Conservation (phyloP, 164 flowering plant species). For the Kingdonia uniflora region DNA sequence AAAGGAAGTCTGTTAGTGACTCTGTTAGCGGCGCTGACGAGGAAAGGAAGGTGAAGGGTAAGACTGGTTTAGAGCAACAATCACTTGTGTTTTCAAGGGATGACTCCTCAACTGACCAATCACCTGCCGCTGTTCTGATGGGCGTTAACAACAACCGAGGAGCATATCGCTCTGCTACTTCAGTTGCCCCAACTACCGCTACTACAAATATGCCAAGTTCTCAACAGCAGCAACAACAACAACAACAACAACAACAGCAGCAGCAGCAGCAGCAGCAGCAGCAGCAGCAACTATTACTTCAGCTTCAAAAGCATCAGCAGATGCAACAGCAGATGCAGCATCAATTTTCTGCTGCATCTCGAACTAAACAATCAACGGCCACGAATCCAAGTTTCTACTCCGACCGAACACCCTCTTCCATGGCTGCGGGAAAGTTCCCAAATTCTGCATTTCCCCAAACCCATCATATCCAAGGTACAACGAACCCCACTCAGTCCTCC, state of each 20-base stretch:
- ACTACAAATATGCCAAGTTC: slow-evolving; percentile 18
- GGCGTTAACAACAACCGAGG: slow-evolving; percentile 20
- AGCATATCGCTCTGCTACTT: slow-evolving; percentile 23
- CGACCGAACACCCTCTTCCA: slow-evolving; percentile 44
- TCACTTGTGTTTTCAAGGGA: slow-evolving; percentile 64
- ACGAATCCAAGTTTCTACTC: slow-evolving; percentile 44
- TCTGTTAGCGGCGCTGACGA: slow-evolving; percentile 38
- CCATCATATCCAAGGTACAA: slow-evolving; percentile 30
- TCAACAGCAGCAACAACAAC: slow-evolving; percentile 34
- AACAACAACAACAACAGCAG: slow-evolving; percentile 12
- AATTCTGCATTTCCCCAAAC: slow-evolving; percentile 48
- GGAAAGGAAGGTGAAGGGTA: slow-evolving; percentile 23
- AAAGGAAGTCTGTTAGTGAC: slow-evolving; percentile 36
- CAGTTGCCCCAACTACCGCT: slow-evolving; percentile 16
- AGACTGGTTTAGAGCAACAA: slow-evolving; percentile 24
- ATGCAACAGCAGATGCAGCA: slow-evolving; percentile 24
- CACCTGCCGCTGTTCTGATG: slow-evolving; percentile 27
- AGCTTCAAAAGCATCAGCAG: slow-evolving; percentile 11
- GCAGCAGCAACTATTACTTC: slow-evolving; percentile 11
- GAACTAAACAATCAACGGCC: slow-evolving; percentile 38
- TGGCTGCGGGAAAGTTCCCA: slow-evolving; percentile 45
- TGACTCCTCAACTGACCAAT: slow-evolving; percentile 33
- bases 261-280: slow-evolving; percentile 13
- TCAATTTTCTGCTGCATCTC: slow-evolving; percentile 35
- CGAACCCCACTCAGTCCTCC: not conserved